A percentile compares a stretch with the other conserved stretches of the same genome.
These are phyloP conservation scores for Aspergillus sp. DNA, from an alignment of 2,329 filamentous ascomycete genomes.

Conservation along the genomic window DNA sequence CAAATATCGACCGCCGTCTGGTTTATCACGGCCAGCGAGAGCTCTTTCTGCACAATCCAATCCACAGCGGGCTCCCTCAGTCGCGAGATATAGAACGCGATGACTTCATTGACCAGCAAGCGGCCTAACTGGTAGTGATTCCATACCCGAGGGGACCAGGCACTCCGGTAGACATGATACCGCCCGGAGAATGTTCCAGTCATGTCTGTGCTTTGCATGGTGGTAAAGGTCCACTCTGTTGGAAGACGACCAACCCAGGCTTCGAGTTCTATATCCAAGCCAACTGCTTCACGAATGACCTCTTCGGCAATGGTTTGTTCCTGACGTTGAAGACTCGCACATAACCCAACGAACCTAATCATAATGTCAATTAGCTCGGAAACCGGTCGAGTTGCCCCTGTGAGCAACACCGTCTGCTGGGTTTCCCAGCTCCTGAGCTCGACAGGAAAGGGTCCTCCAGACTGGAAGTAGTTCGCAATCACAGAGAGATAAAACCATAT, in stretches of 20 bases:
- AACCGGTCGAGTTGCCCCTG: conserved; percentile 9
- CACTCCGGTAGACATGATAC: conserved; percentile 22
- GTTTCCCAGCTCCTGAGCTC: conserved; percentile 18
- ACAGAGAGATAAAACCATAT: conserved; percentile 12
- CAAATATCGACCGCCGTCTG: conserved; percentile 23
- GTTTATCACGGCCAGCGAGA: conserved; percentile 15
- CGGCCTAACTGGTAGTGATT: conserved; percentile 25
- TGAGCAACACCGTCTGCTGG: background rate
- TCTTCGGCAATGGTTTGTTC: background rate
- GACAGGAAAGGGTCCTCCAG: conserved; percentile 2
- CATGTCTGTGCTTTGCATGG: conserved; percentile 13
- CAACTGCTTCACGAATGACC: conserved; percentile 5
- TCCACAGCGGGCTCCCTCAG: background rate
- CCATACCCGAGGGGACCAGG: conserved; percentile 21
- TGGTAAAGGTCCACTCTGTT: conserved; percentile 14
- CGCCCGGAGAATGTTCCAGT: conserved; percentile 19
- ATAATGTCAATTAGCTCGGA: conserved; percentile 22
- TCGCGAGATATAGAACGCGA: conserved; percentile 10
- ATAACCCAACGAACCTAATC: conserved; percentile 17
- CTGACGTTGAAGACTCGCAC: background rate
- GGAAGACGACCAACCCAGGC: conserved; percentile 21
- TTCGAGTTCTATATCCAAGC: conserved; percentile 19
- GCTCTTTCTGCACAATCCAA: conserved; percentile 14
- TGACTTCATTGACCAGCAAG: conserved; percentile 24
- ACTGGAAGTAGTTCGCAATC: conserved; percentile 21